These are phyloP conservation scores for Cylindricascospora bacillispora DNA, from an alignment of 1,139 yeast genomes.

Conservation along the genomic window DNA sequence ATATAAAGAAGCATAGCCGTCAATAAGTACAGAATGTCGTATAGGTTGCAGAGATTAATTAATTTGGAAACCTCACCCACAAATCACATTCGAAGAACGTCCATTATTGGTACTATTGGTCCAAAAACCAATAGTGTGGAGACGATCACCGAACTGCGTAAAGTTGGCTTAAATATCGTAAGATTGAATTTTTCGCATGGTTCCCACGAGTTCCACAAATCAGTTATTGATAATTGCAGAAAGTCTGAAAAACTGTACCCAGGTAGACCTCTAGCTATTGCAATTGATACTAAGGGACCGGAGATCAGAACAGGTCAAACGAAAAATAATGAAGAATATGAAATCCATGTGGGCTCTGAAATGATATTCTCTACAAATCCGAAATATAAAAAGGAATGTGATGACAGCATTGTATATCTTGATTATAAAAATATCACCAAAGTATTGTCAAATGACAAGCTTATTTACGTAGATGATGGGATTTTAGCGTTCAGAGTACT, in stretches of 20 bases:
- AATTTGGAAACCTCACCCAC: conserved; percentile 70
- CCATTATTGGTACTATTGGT: conserved; percentile 95
- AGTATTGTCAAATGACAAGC: conserved; percentile 76
- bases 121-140: conserved; percentile 94
- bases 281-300: conserved; percentile 98
- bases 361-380: conserved; percentile 91
- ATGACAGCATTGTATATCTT: conserved; percentile 70
- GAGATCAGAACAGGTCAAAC: conserved; percentile 99
- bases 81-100: conserved; percentile 79
- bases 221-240: conserved; percentile 91
- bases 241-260: conserved; percentile 80
- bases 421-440: conserved; percentile 95
- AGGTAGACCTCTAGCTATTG: conserved; percentile 97
- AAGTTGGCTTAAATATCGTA: conserved; percentile 93
- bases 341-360: conserved; percentile 74
- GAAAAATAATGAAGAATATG: conserved; percentile 58
- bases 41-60: conserved; percentile 61
- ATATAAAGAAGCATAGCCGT: no score
- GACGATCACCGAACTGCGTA: conserved; percentile 73
- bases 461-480: conserved; percentile 95
- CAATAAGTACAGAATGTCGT: no score
- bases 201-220: conserved; percentile 89
- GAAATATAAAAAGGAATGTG: conserved; percentile 53
- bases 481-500: conserved; percentile 87
- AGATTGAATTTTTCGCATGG: conserved; percentile 99